phyloP scores from a whole-genome alignment of 495 filamentous ascomycete species.

The Thermochaetoides thermophila region DNA sequence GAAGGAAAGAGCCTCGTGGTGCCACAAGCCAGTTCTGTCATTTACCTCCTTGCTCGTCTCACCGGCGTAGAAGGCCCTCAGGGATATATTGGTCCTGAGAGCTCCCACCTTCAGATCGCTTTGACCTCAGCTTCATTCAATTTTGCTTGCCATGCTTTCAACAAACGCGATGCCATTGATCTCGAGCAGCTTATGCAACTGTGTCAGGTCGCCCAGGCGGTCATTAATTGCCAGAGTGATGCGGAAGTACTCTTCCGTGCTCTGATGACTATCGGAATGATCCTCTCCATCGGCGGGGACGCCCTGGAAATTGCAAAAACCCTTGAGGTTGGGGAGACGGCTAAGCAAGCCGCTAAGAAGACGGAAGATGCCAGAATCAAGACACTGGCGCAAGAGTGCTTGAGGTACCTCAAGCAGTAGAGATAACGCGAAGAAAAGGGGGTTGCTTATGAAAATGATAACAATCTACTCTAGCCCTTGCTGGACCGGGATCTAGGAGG shows the following conservation, averaged over 20 bases:
- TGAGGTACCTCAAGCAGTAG: constrained; percentile 24
- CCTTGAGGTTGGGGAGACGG: constrained; percentile 27
- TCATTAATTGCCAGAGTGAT: constrained; percentile 51
- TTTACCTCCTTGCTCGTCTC: constrained; percentile 23
- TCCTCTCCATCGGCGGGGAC: constrained; percentile 42
- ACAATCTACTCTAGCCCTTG: too few relatives aligned
- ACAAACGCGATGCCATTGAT: constrained; percentile 9
- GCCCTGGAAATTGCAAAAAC: constrained; percentile 28
- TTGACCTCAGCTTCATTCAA: constrained; percentile 76
- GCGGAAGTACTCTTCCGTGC: constrained; percentile 71
- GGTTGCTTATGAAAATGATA: not conserved
- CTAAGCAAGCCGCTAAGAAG: constrained; percentile 27
- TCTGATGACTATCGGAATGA: constrained; percentile 69
- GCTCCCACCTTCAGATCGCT: constrained; percentile 70
- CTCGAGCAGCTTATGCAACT: constrained; percentile 9
- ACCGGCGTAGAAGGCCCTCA: constrained; percentile 34
- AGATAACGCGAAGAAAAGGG: not conserved
- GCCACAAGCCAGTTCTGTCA: constrained; percentile 41
- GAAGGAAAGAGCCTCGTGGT: constrained; percentile 51
- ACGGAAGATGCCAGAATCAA: constrained; percentile 42
- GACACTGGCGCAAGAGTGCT: constrained; percentile 44
- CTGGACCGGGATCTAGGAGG: too few relatives aligned
- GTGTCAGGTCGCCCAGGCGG: constrained; percentile 37
- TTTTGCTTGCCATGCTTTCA: constrained; percentile 48
- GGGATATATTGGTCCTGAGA: constrained; percentile 38